Percentiles rank a stretch among this genome's conserved stretches.
These are phyloP conservation scores for Ceratobasidium sp. DNA, from an alignment of 1,284 basidiomycete species.

Conservation along the genomic window DNA sequence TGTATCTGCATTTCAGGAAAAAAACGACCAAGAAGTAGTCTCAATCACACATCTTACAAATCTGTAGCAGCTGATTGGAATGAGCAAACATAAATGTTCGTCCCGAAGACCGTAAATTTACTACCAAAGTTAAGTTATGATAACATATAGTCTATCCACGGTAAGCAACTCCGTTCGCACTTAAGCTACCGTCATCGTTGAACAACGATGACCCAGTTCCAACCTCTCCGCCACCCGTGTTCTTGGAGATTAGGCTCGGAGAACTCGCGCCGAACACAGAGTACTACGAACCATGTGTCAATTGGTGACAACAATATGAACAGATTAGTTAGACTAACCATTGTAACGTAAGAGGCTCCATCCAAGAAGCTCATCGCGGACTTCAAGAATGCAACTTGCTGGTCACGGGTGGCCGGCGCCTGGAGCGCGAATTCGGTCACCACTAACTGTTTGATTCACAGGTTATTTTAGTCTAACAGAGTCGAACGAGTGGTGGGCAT, in stretches of 20 bases:
- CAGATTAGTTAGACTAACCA: not conserved
- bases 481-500: not conserved
- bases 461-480: not conserved
- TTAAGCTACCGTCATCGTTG: constrained; percentile 41
- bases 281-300: constrained; percentile 4
- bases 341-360: constrained; percentile 38
- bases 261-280: constrained; percentile 35
- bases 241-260: constrained; percentile 18
- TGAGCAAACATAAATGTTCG: too few relatives aligned
- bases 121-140: too few relatives aligned
- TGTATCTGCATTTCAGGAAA: too few relatives aligned
- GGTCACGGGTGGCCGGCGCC: constrained; percentile 30
- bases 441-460: not conserved
- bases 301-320: not conserved
- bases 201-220: constrained; percentile 41
- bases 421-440: constrained; percentile 41
- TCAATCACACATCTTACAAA: too few relatives aligned
- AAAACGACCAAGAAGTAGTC: too few relatives aligned
- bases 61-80: too few relatives aligned
- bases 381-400: constrained; percentile 39
- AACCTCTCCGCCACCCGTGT: constrained; percentile 38
- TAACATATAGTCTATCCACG: constrained; percentile 17
- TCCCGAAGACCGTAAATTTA: too few relatives aligned
- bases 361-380: constrained; percentile 39
- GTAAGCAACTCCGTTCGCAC: constrained; percentile 33